Base-by-base conservation (phyloP, 164 flowering plant genomes). In the Macadamia integrifolia region DNA sequence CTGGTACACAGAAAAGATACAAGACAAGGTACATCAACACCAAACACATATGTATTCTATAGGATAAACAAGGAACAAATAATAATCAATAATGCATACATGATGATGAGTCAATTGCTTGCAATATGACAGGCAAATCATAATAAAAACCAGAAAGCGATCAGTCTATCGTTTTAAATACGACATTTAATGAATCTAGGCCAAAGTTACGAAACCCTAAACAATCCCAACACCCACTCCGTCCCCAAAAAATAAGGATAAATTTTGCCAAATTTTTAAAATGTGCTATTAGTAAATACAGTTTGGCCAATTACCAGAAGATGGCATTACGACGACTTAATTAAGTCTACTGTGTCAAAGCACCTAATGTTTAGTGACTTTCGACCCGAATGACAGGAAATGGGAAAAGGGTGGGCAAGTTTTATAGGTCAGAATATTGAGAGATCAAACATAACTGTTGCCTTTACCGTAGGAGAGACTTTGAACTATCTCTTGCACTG, bases 1-100 rank as follows among this genome's bases (percentile, higher is more conserved):
- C 98, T 94, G 84, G 74, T 67, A 60, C 70, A 76, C 14, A 69
- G 60, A 46, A 75, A 56, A 64, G 60, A 17, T 67, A 30, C 56
- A 67, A 69, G 57, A 35, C 18, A 64, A 18, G 31, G 29, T 32
- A 63, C 3, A 44, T 32, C 64, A 61, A 40, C 18, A 11, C 28
- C 15, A 35, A 42, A 53, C 9, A 46, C 9, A 46, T 11, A 56
- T 29, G 44, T 29, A 48, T 29, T 6, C 30, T 35, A 65, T 50
- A 14, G 29, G n/a, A 50, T n/a, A 50, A 31, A 50, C 23, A 13
- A 31, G 52, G 1, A 65, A 15, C 0, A 32, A 53, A 31, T 32
- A 7, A 42, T 7, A 67, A 43, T 43, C 2, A 28, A 66, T 3
- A n/a, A 57, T 52, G 32, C 6, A 6, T n/a, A 67, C 13, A 15